Conservation (phyloP, 1,139 yeast genomes). For the Meyerozyma guilliermondii region DNA sequence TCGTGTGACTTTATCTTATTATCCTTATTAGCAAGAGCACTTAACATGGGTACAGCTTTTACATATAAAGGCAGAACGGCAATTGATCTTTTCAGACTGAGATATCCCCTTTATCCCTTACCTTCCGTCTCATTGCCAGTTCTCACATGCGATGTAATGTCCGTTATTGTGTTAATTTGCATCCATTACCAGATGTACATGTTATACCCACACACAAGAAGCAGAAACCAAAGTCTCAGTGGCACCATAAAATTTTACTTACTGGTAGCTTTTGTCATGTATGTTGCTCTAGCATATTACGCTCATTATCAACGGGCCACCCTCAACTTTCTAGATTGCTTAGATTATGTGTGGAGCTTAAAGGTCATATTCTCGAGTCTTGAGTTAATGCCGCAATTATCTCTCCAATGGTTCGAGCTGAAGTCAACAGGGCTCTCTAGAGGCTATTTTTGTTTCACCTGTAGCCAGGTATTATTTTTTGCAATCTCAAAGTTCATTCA, state of each 20-base stretch:
- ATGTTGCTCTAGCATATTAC: conserved; percentile 4
- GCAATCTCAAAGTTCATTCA: conserved; percentile 6
- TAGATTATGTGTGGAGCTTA: conserved; percentile 25
- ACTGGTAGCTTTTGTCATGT: conserved; percentile 7
- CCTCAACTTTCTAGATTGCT: conserved; percentile 17
- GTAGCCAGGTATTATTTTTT: conserved; percentile 5
- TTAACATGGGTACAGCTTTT: conserved; percentile 11
- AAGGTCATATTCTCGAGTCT: conserved; percentile 12
- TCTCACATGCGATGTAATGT: conserved; percentile 12
- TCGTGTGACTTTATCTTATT: conserved; percentile 23
- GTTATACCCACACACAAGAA: conserved; percentile 16
- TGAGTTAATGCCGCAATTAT: conserved; percentile 23
- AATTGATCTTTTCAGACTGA: conserved; percentile 10
- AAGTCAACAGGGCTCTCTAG: conserved; percentile 14
- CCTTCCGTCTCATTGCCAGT: conserved; percentile 8
- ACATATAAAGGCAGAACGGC: conserved; percentile 11
- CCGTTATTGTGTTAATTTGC: conserved; percentile 9
- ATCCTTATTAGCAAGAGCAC: conserved; percentile 9
- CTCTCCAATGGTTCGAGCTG: conserved; percentile 22
- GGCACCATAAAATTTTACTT: not conserved
- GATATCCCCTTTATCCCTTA: conserved; percentile 18
- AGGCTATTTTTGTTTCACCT: conserved; percentile 10
- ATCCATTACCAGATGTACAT: conserved; percentile 12
- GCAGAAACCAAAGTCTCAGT: conserved; percentile 22
- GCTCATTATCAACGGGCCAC: conserved; percentile 5